Evolutionary conservation across 2,329 filamentous ascomycete genomes (phyloP), one percentile per base, ranked within the genome.

Genomic region (Penicillium psychrosexuale): DNA sequence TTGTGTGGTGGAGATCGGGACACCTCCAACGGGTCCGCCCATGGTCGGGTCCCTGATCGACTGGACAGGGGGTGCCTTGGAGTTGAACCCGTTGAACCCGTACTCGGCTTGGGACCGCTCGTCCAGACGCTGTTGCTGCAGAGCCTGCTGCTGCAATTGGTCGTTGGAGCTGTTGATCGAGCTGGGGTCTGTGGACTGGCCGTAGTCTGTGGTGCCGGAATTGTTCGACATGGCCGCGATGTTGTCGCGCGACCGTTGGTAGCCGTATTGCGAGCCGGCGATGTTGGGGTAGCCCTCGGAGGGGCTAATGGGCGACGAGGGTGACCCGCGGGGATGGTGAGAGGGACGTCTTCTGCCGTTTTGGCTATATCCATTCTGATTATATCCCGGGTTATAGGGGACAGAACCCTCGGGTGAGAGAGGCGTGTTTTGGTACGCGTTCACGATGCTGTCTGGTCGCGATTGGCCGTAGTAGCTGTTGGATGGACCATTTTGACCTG

Each of bases 151-250:
- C 55, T 80, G 77, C 24, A 86, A 78, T 58, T 90, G 86, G 69
- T 96, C 90, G 63, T 95, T 84, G 1, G 91, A 96, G 76, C 90
- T 95, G 75, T 96, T 96, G 69, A 96, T 89, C 69, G 91, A 96
- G 76, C 89, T 94, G 77, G 90, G 92, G 69, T 96, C 91, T 56
- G 91, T 96, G 61, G 87, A 87, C 72, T 94, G 92, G 53, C 86
- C 87, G 68, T 84, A 86, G 55, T 96, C 91, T 50, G 79, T 78
- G 51, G 60, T 87, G 84, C 86, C 89, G 66, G 86, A 89, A 22
- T 85, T 85, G 17, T 67, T 70, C 4, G 56, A 87, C 17, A 63
- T 88, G 12, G 89, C 91, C 36, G 88, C 88, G 42, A 95, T 88
- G 1, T 91, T 96, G 71, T 96, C 91, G 72, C 93, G 90, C 1